phyloP scores from a whole-genome alignment of 2,329 filamentous ascomycete genomes.

The Phialophora chinensis region DNA sequence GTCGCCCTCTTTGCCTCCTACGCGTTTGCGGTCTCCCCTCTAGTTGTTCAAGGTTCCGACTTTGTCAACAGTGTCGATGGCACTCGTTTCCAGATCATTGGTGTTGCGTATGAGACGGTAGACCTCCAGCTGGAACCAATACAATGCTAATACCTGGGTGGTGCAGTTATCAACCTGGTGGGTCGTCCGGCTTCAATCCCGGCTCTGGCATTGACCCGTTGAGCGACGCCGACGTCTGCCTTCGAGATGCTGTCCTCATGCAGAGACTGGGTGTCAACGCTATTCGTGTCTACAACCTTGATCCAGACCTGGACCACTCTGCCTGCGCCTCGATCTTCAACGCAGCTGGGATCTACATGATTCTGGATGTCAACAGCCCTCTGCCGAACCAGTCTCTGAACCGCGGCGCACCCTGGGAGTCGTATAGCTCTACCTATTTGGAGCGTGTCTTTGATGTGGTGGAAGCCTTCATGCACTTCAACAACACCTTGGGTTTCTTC shows the following conservation, averaged over 20 bases:
- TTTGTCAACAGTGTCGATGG: conserved; percentile 65
- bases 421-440: conserved; percentile 63
- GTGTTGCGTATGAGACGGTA: conserved; percentile 59
- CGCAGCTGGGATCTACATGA: conserved; percentile 69
- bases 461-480: conserved; percentile 70
- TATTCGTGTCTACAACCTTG: conserved; percentile 69
- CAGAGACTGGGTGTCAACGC: conserved; percentile 69
- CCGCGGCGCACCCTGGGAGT: conserved; percentile 59
- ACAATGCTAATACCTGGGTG: conserved; percentile 27
- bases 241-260: conserved; percentile 68
- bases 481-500: conserved; percentile 71
- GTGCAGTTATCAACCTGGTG: conserved; percentile 66
- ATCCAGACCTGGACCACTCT: conserved; percentile 65
- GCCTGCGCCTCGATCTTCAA: conserved; percentile 70
- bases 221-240: conserved; percentile 62
- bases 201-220: conserved; percentile 59
- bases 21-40: conserved; percentile 60
- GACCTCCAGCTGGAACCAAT: conserved; percentile 1
- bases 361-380: conserved; percentile 70
- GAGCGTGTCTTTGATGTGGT: conserved; percentile 66
- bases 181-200: conserved; percentile 62
- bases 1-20: conserved; percentile 52
- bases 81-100: conserved; percentile 66
- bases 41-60: conserved; percentile 64
- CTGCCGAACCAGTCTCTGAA: conserved; percentile 62